These are phyloP conservation scores for Sicyos edulis DNA, from an alignment of 306 rosid species.

Conservation along the genomic window DNA sequence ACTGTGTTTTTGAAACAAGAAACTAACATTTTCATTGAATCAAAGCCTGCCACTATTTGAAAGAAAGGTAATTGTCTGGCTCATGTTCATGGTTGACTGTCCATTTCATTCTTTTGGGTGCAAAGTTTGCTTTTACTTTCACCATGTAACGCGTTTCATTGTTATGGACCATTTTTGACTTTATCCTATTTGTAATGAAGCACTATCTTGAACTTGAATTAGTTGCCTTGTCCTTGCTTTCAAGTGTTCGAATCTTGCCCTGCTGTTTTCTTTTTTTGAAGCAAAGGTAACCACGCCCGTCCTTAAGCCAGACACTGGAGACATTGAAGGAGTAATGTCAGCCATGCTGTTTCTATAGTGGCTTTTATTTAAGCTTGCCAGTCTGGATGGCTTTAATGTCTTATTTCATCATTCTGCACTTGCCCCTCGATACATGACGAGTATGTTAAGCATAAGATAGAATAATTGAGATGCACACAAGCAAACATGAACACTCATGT, in stretches of 20 bases:
- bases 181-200: neutral
- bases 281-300: too few relatives aligned
- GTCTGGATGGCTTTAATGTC: too few relatives aligned
- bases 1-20: too few relatives aligned
- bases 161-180: neutral
- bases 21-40: too few relatives aligned
- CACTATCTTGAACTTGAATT: constrained; percentile 2
- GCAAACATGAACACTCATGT: neutral
- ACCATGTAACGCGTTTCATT: neutral
- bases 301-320: too few relatives aligned
- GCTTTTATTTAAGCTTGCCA: neutral
- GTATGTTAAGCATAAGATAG: neutral
- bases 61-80: neutral
- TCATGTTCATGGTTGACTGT: neutral
- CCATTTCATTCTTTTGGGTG: neutral
- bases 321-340: too few relatives aligned
- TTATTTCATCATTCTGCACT: neutral
- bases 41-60: neutral
- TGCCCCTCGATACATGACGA: neutral
- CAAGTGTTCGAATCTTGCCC: neutral
- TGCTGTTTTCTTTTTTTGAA: too few relatives aligned
- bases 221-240: constrained; percentile 2
- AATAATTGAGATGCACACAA: too few relatives aligned
- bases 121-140: neutral
- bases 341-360: neutral